Evolutionary conservation across 2,329 filamentous ascomycete genomes (phyloP).

Genomic region (Aspergillus udagawae): DNA sequence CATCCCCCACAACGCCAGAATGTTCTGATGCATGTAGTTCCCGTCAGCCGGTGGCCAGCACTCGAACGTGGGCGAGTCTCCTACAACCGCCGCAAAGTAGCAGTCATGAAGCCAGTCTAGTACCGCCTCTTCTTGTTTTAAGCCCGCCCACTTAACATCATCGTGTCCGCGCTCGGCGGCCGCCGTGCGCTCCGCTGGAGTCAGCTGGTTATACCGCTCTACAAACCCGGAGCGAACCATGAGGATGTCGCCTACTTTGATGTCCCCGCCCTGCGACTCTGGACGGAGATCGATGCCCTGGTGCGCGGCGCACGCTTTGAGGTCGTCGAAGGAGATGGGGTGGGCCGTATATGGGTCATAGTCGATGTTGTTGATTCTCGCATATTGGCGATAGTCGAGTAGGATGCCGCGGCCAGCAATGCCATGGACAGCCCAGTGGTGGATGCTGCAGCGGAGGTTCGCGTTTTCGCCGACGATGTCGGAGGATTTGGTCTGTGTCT

Average conservation of each 20-base stretch:
- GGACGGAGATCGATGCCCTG: constrained; percentile 61
- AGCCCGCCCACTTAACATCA: constrained; percentile 45
- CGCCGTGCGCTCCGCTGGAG: constrained; percentile 26
- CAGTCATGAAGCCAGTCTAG: constrained; percentile 66
- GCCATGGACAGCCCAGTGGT: constrained; percentile 41
- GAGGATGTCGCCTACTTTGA: constrained; percentile 61
- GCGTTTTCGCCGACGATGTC: constrained; percentile 32
- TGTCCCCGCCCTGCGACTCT: constrained; percentile 50
- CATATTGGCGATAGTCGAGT: constrained; percentile 44
- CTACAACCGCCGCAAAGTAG: constrained; percentile 63
- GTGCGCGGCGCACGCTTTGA: constrained; percentile 56
- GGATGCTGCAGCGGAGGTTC: constrained; percentile 40
- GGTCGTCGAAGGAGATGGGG: constrained; percentile 51
- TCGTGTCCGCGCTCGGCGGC: constrained; percentile 34
- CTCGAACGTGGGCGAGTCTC: constrained; percentile 63
- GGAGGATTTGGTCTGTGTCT: constrained; percentile 26
- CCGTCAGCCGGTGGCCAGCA: constrained; percentile 50
- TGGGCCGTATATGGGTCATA: constrained; percentile 52
- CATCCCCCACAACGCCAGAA: constrained; percentile 43
- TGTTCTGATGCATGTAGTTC: constrained; percentile 37
- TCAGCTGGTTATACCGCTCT: constrained; percentile 52
- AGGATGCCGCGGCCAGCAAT: constrained; percentile 42
- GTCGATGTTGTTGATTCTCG: constrained; percentile 47
- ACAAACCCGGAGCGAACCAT: constrained; percentile 62
- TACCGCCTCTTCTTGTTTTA: constrained; percentile 53